A percentile compares a stretch with the other conserved stretches of the same genome.
phyloP scores from a whole-genome alignment of 2,329 filamentous ascomycete genomes.

The Byssoonygena ceratinophila region DNA sequence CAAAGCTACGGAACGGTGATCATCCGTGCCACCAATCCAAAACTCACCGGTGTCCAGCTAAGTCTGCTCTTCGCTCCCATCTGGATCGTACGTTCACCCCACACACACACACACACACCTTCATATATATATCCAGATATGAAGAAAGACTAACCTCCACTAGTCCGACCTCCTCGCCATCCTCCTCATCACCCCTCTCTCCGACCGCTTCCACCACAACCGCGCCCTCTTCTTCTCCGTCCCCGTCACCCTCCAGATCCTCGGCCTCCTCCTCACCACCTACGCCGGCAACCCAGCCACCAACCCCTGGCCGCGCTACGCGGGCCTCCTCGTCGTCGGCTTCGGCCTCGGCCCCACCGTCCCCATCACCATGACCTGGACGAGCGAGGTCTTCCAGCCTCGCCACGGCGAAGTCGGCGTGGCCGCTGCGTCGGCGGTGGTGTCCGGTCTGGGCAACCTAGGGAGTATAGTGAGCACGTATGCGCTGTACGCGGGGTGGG shows the following conservation, averaged over 20 bases:
- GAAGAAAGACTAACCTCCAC: neutral
- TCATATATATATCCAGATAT: neutral
- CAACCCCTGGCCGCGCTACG: slow-evolving; percentile 73
- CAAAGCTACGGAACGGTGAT: slow-evolving; percentile 83
- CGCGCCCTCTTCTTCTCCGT: slow-evolving; percentile 72
- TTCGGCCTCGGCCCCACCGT: slow-evolving; percentile 86
- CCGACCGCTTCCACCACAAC: slow-evolving; percentile 72
- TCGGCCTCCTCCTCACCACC: slow-evolving; percentile 67
- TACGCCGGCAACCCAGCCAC: slow-evolving; percentile 49
- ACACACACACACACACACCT: neutral
- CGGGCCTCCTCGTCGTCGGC: slow-evolving; percentile 77
- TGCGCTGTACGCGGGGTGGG: slow-evolving; percentile 79
- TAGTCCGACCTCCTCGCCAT: slow-evolving; percentile 83
- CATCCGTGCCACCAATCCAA: slow-evolving; percentile 65
- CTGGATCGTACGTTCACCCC: slow-evolving; percentile 58
- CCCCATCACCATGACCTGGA: slow-evolving; percentile 90
- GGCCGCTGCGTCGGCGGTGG: slow-evolving; percentile 71
- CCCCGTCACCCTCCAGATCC: slow-evolving; percentile 67
- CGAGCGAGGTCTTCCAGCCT: slow-evolving; percentile 77
- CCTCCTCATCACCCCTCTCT: slow-evolving; percentile 70
- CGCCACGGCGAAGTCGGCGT: slow-evolving; percentile 86
- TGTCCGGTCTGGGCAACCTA: slow-evolving; percentile 77
- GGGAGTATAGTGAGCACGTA: slow-evolving; percentile 82
- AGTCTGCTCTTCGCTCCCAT: slow-evolving; percentile 82
- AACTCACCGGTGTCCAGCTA: slow-evolving; percentile 61